Percentiles rank a stretch among this genome's conserved stretches.
Evolutionary conservation across 192 early-diverging fungal genomes (phyloP).

Genomic region (Haplosporangium gracile): DNA sequence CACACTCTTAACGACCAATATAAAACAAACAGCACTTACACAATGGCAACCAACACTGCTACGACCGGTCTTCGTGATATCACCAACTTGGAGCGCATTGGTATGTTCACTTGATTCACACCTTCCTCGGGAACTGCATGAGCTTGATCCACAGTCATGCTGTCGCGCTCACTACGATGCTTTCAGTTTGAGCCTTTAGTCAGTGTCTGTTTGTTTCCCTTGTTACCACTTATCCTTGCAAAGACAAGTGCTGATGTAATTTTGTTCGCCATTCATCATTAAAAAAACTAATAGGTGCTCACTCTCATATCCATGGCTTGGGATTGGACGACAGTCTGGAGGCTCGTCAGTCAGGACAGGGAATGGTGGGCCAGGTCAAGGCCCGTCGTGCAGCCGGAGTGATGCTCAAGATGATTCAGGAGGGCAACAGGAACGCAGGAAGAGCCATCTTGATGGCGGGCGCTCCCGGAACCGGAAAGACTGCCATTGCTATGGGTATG

Average conservation of each 20-base stretch:
- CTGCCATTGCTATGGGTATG: constrained; percentile 99
- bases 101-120: constrained; percentile 56
- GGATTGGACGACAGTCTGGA: constrained; percentile 96
- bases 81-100: constrained; percentile 88
- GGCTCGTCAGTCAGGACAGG: constrained; percentile 86
- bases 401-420: constrained; percentile 96
- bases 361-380: constrained; percentile 97
- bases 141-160: neutral
- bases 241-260: too few relatives aligned
- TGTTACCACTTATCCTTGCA: neutral
- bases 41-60: constrained; percentile 58
- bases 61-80: constrained; percentile 75
- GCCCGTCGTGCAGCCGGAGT: constrained; percentile 97
- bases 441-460: constrained; percentile 98
- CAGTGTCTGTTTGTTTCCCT: neutral
- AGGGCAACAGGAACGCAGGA: constrained; percentile 95
- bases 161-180: neutral
- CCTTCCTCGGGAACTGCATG: neutral
- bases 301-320: constrained; percentile 98
- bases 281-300: constrained; percentile 75
- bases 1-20: neutral
- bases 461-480: constrained; percentile 98
- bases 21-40: neutral
- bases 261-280: too few relatives aligned
- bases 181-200: neutral